phyloP scores from a whole-genome alignment of 1,139 yeast species.

The Blastobotrys elegans region DNA sequence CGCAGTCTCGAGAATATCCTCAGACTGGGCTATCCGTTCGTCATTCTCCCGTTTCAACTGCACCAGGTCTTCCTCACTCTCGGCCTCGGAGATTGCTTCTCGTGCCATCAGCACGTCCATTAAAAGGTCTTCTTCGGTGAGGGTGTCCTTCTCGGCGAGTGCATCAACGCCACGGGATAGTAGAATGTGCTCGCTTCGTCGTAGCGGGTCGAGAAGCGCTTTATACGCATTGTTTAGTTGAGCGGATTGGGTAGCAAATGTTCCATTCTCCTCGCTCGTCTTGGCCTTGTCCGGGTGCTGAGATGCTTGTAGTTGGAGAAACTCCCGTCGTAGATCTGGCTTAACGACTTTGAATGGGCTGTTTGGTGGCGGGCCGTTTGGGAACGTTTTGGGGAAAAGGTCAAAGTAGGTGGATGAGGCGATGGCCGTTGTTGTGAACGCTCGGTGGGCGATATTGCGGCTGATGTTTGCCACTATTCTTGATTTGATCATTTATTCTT shows the following conservation, averaged over 20 bases:
- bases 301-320: slow-evolving; percentile 61
- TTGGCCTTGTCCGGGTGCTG: slow-evolving; percentile 71
- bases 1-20: slow-evolving; percentile 36
- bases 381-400: slow-evolving; percentile 72
- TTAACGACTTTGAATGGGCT: slow-evolving; percentile 57
- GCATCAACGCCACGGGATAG: slow-evolving; percentile 38
- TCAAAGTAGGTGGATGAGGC: slow-evolving; percentile 38
- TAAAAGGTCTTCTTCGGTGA: slow-evolving; percentile 54
- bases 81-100: slow-evolving; percentile 65
- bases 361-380: slow-evolving; percentile 61
- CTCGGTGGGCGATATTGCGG: neutral
- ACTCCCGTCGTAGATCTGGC: slow-evolving; percentile 62
- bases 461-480: too few relatives aligned
- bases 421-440: neutral
- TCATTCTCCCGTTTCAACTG: slow-evolving; percentile 52
- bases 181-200: slow-evolving; percentile 58
- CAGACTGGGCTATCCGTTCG: slow-evolving; percentile 43
- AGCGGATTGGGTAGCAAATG: slow-evolving; percentile 41
- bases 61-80: slow-evolving; percentile 51
- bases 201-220: slow-evolving; percentile 62
- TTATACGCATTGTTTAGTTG: slow-evolving; percentile 71
- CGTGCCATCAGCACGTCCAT: slow-evolving; percentile 78
- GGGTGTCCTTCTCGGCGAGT: slow-evolving; percentile 31
- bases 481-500: too few relatives aligned
- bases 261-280: slow-evolving; percentile 20